A percentile compares a stretch with the other conserved stretches of the same genome.
Evolutionary conservation across 192 early-diverging fungal genomes (phyloP).

Genomic region (Dissophora ornata): DNA sequence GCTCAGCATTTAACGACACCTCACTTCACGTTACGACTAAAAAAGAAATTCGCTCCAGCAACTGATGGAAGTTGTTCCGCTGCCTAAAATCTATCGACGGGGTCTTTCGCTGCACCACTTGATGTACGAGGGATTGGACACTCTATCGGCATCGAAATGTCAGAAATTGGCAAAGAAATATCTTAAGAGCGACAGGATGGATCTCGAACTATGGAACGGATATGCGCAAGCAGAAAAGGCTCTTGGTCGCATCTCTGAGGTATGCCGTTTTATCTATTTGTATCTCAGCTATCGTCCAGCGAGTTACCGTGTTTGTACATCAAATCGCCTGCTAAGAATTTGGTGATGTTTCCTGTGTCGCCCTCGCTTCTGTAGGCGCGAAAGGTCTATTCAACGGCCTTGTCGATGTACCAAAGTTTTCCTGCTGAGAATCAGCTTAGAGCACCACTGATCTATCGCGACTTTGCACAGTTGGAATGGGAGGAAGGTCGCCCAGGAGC

Average conservation of each 20-base stretch:
- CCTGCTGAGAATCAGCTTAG: slow-evolving; percentile 39
- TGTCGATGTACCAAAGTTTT: slow-evolving; percentile 56
- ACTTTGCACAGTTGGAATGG: slow-evolving; percentile 65
- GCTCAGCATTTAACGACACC: too few relatives aligned
- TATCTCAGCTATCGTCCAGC: too few relatives aligned
- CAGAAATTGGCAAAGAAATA: slow-evolving; percentile 61
- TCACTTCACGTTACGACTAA: too few relatives aligned
- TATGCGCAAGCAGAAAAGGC: slow-evolving; percentile 64
- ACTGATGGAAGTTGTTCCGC: slow-evolving; percentile 38
- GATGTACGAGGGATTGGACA: slow-evolving; percentile 55
- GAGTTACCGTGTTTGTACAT: too few relatives aligned
- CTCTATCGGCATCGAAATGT: slow-evolving; percentile 43
- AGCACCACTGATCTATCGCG: slow-evolving; percentile 57
- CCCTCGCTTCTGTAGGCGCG: too few relatives aligned
- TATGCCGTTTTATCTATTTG: slow-evolving; percentile 35
- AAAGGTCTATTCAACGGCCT: slow-evolving; percentile 59
- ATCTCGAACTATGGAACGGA: slow-evolving; percentile 66
- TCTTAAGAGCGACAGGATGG: slow-evolving; percentile 54
- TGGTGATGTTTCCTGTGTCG: too few relatives aligned
- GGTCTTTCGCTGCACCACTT: slow-evolving; percentile 55
- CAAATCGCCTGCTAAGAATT: too few relatives aligned
- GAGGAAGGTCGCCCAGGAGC: slow-evolving; percentile 55
- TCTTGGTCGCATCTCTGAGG: slow-evolving; percentile 57
- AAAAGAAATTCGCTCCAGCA: too few relatives aligned
- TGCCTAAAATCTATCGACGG: slow-evolving; percentile 32